These are phyloP conservation scores for Penicillium sp. DNA, from an alignment of 2,329 filamentous ascomycete genomes.

Conservation along the genomic window DNA sequence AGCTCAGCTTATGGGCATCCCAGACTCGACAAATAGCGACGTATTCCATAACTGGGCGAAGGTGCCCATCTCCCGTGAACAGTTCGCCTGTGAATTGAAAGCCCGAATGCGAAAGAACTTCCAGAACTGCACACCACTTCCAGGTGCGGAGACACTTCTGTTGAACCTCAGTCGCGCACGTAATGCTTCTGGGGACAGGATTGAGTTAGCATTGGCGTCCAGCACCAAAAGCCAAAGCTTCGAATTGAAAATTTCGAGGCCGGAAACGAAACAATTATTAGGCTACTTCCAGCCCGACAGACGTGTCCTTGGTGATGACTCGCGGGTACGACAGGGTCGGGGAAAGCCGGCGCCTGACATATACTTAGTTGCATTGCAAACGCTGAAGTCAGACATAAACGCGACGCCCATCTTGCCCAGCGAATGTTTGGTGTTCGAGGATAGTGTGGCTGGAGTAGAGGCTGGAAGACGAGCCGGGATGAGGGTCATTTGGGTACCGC, in stretches of 20 bases:
- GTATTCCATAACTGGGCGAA: conserved; percentile 30
- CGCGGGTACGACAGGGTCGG: conserved; percentile 16
- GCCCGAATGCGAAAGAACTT: conserved; percentile 26
- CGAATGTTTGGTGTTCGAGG: conserved; percentile 34
- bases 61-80: conserved; percentile 21
- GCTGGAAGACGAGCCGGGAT: conserved; percentile 30
- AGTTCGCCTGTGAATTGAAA: conserved; percentile 28
- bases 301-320: conserved; percentile 16
- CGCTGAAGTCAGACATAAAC: conserved; percentile 9
- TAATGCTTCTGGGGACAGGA: conserved; percentile 8
- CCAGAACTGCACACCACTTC: conserved; percentile 19
- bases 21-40: conserved; percentile 20
- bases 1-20: conserved; percentile 21
- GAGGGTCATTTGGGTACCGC: conserved; percentile 32
- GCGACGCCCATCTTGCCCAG: conserved; percentile 15
- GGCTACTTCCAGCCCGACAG: conserved; percentile 12
- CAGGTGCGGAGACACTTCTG: conserved; percentile 17
- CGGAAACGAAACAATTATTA: conserved; percentile 17
- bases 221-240: conserved; percentile 18
- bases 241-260: conserved; percentile 18
- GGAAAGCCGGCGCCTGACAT: conserved; percentile 26
- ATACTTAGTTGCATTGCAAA: conserved; percentile 20
- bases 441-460: conserved; percentile 29
- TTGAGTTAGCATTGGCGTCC: conserved; percentile 21
- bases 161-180: conserved; percentile 13